A percentile compares a stretch with the other conserved stretches of the same genome.
phyloP scores from a whole-genome alignment of 371 early-diverging fungal genomes.

The Syncephalastrum monosporum region DNA sequence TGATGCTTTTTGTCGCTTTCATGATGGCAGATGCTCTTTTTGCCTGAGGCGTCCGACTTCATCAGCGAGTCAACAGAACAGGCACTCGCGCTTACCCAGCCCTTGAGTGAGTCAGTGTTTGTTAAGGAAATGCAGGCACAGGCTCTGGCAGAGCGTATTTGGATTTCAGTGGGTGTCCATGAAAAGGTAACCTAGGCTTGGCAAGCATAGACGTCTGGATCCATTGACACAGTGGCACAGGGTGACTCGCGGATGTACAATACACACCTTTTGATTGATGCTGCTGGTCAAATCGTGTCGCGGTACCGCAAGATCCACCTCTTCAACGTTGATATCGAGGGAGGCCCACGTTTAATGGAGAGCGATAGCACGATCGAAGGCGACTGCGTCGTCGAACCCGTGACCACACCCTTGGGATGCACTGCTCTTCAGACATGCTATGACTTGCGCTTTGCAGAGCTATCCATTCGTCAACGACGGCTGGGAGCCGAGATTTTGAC shows the following conservation, averaged over 20 bases:
- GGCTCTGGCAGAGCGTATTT: conserved; percentile 59
- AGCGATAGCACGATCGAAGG: conserved; percentile 62
- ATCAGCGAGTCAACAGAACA: conserved; percentile 57
- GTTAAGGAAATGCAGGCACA: conserved; percentile 53
- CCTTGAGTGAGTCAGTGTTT: conserved; percentile 49
- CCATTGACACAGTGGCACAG: not conserved
- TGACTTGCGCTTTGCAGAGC: conserved; percentile 82
- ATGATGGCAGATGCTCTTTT: conserved; percentile 66
- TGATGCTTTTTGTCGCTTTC: not conserved
- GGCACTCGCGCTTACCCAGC: conserved; percentile 47
- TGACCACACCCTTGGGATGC: conserved; percentile 68
- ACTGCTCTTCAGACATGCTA: conserved; percentile 79
- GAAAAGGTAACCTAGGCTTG: conserved; percentile 43
- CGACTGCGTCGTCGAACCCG: conserved; percentile 44
- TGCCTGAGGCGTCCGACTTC: conserved; percentile 87
- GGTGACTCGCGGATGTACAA: conserved; percentile 50
- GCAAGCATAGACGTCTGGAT: not conserved
- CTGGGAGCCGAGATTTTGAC: conserved; percentile 74
- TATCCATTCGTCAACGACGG: conserved; percentile 55
- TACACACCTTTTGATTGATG: conserved; percentile 67
- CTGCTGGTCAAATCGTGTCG: conserved; percentile 53
- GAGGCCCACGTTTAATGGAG: conserved; percentile 68
- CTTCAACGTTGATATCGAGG: conserved; percentile 69
- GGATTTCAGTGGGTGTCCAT: conserved; percentile 82
- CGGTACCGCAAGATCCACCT: conserved; percentile 80